These are phyloP conservation scores for Yamadazyma dushanensis DNA, from an alignment of 1,139 yeast species.

Conservation along the genomic window DNA sequence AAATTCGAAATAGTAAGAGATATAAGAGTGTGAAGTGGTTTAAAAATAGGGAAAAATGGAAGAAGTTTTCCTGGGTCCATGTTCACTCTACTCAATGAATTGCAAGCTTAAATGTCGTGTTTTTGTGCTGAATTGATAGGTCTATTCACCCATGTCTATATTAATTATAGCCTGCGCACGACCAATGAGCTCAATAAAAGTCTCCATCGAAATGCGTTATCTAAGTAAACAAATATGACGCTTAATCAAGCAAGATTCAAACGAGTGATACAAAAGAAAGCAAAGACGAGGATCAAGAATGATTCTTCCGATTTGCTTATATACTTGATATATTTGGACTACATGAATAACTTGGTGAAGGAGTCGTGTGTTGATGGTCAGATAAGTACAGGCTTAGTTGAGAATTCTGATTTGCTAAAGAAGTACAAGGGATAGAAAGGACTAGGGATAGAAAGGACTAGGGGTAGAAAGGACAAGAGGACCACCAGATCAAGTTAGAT, in stretches of 20 bases:
- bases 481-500: too few species aligned
- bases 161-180: too few species aligned
- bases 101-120: too few species aligned
- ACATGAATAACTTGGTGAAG: conserved; percentile 36
- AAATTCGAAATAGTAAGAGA: background rate
- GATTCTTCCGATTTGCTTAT: conserved; percentile 47
- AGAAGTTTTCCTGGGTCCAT: background rate
- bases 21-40: background rate
- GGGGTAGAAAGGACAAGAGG: background rate
- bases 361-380: conserved; percentile 18
- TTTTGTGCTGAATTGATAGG: too few species aligned
- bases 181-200: background rate
- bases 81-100: too few species aligned
- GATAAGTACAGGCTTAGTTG: conserved; percentile 16
- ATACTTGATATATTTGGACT: conserved; percentile 50
- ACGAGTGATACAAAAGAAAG: conserved; percentile 21
- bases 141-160: too few species aligned
- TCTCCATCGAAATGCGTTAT: background rate
- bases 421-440: conserved; percentile 27
- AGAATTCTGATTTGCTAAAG: conserved; percentile 22
- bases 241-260: conserved; percentile 18
- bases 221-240: conserved; percentile 1
- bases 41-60: background rate
- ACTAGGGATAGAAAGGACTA: background rate
- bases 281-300: conserved; percentile 23